A percentile compares a stretch with the other conserved stretches of the same genome.
These are phyloP conservation scores for Fusarium brachygibbosum DNA, from an alignment of 2,329 filamentous ascomycete genomes.

Conservation along the genomic window DNA sequence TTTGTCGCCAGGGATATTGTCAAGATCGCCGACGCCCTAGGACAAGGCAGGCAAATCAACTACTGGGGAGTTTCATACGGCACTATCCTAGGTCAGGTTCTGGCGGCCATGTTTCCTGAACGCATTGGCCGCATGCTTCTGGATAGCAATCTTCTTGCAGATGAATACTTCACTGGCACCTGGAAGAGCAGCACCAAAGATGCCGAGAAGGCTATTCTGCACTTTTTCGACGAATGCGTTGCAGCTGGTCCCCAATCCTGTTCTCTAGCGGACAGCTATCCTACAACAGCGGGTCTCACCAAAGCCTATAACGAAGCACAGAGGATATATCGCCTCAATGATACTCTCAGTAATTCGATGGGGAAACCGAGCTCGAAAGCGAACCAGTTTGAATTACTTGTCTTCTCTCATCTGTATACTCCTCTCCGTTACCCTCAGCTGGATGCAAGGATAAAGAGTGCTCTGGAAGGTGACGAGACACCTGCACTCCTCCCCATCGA, in stretches of 20 bases:
- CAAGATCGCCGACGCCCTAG: constrained; percentile 50
- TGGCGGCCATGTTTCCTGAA: constrained; percentile 42
- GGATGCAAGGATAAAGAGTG: not conserved
- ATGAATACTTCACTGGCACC: constrained; percentile 6
- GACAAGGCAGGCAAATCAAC: constrained; percentile 51
- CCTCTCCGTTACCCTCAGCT: not conserved
- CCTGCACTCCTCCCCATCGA: not conserved
- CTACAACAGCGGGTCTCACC: not conserved
- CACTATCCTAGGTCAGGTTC: constrained; percentile 35
- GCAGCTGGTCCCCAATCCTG: not conserved
- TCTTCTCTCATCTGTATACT: not conserved
- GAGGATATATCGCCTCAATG: not conserved
- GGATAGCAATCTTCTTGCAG: constrained; percentile 25
- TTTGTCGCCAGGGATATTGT: constrained; percentile 55
- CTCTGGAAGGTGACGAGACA: not conserved
- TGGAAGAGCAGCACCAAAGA: not conserved
- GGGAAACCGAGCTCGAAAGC: not conserved
- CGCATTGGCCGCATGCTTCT: constrained; percentile 39
- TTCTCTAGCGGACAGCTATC: not conserved
- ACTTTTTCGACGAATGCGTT: constrained; percentile 11
- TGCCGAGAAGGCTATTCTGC: not conserved
- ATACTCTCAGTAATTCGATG: not conserved
- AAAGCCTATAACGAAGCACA: not conserved
- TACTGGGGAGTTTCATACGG: constrained; percentile 52
- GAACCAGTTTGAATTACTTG: not conserved